Conservation (phyloP, 73 alveolate genomes). For the Loxodes magnus region DNA sequence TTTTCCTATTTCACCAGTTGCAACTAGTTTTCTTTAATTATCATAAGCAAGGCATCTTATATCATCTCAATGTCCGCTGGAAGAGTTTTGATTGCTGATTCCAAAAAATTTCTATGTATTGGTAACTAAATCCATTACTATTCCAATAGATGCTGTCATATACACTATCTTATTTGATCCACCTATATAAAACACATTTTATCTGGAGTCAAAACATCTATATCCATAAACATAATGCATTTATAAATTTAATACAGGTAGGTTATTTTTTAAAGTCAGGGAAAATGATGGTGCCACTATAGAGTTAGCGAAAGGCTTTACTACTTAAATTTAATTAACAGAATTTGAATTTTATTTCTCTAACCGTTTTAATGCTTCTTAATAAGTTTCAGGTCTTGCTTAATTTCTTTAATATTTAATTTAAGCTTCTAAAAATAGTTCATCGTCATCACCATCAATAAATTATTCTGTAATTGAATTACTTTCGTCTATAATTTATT, state of each 20-base stretch:
- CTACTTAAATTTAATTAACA: constrained; percentile 72
- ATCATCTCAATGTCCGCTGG: constrained; percentile 81
- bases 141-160: constrained; percentile 93
- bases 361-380: constrained; percentile 33
- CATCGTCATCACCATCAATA: too few species aligned
- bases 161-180: constrained; percentile 66
- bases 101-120: constrained; percentile 80
- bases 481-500: too few species aligned
- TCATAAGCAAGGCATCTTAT: constrained; percentile 73
- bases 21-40: constrained; percentile 63
- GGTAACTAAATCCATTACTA: constrained; percentile 62
- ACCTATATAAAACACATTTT: constrained; percentile 71
- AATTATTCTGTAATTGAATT: too few species aligned
- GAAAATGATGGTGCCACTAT: constrained; percentile 57
- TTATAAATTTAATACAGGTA: constrained; percentile 70
- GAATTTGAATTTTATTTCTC: constrained; percentile 50
- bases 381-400: constrained; percentile 6
- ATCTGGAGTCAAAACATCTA: constrained; percentile 87
- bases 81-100: constrained; percentile 48
- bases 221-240: constrained; percentile 91
- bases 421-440: too few species aligned
- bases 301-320: constrained; percentile 62
- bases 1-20: constrained; percentile 90
- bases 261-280: constrained; percentile 25
- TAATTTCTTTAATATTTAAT: constrained; percentile 56